phyloP scores from a whole-genome alignment of 2,329 filamentous ascomycete genomes.

The Stagonosporopsis chrysanthemi region DNA sequence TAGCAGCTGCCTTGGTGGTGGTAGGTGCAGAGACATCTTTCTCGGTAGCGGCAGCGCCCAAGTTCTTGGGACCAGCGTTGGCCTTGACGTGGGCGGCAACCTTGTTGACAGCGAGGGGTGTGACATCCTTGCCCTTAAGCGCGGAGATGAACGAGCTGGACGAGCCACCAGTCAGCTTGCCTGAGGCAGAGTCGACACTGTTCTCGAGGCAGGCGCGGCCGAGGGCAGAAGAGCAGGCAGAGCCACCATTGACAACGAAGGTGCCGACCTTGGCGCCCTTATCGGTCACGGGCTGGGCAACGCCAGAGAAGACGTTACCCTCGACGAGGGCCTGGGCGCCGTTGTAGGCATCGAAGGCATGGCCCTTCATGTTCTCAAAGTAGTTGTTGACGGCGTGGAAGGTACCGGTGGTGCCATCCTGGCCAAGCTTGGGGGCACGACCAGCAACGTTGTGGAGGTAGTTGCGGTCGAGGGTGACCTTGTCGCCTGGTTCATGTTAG shows the following conservation, averaged over 20 bases:
- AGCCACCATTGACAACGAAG: conserved; percentile 38
- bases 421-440: conserved; percentile 54
- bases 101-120: conserved; percentile 23
- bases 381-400: conserved; percentile 41
- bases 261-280: conserved; percentile 36
- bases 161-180: conserved; percentile 22
- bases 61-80: conserved; percentile 24
- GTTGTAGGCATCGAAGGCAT: conserved; percentile 53
- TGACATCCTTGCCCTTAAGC: conserved; percentile 24
- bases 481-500: conserved; percentile 38
- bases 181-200: conserved; percentile 30
- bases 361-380: conserved; percentile 52
- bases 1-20: conserved; percentile 1
- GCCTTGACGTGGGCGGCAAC: conserved; percentile 33
- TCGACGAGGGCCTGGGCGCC: conserved; percentile 46
- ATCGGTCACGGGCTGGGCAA: conserved; percentile 51
- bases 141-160: conserved; percentile 23
- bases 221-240: conserved; percentile 26
- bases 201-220: conserved; percentile 31
- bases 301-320: conserved; percentile 56
- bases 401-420: conserved; percentile 35
- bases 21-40: neutral
- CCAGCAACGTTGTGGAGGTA: conserved; percentile 57
- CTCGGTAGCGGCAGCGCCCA: conserved; percentile 17
- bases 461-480: conserved; percentile 55